phyloP scores from a whole-genome alignment of 768 basidiomycete genomes.

The Hygrocybe punicea region DNA sequence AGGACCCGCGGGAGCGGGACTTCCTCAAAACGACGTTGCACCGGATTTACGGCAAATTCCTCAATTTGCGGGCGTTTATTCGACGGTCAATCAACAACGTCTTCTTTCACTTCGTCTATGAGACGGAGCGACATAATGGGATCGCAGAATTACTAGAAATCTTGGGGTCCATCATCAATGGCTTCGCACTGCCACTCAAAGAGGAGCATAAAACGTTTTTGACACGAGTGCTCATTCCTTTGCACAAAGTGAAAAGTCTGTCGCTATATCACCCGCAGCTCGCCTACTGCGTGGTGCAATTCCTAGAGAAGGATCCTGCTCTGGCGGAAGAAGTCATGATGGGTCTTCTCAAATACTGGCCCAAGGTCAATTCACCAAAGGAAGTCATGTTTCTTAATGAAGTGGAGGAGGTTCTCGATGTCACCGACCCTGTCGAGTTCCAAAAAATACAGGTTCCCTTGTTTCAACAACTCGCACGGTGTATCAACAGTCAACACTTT shows the following conservation, averaged over 20 bases:
- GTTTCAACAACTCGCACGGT: conserved; percentile 91
- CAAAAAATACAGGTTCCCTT: conserved; percentile 90
- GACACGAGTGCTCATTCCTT: conserved; percentile 86
- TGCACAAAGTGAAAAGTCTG: conserved; percentile 98
- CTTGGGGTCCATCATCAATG: conserved; percentile 98
- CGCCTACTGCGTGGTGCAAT: conserved; percentile 98
- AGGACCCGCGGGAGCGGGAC: conserved; percentile 97
- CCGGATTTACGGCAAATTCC: conserved; percentile 99
- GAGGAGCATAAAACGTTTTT: conserved; percentile 99
- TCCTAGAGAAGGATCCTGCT: conserved; percentile 90
- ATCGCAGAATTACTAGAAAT: conserved; percentile 98
- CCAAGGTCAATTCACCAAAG: conserved; percentile 98
- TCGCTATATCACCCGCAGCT: conserved; percentile 98
- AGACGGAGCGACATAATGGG: conserved; percentile 98
- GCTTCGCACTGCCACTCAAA: conserved; percentile 95
- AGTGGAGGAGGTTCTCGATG: conserved; percentile 97
- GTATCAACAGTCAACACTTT: conserved; percentile 99
- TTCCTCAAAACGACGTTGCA: conserved; percentile 99
- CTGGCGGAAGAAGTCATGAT: conserved; percentile 95
- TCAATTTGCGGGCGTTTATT: conserved; percentile 97
- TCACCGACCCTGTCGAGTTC: conserved; percentile 95
- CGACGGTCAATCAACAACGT: conserved; percentile 99
- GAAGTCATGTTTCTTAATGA: conserved; percentile 99
- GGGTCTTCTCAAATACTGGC: conserved; percentile 97
- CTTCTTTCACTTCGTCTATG: conserved; percentile 98